Evolutionary conservation across 163 green algal species (phyloP), one percentile per base, ranked within the genome.

Genomic region (Scenedesmus sp.): DNA sequence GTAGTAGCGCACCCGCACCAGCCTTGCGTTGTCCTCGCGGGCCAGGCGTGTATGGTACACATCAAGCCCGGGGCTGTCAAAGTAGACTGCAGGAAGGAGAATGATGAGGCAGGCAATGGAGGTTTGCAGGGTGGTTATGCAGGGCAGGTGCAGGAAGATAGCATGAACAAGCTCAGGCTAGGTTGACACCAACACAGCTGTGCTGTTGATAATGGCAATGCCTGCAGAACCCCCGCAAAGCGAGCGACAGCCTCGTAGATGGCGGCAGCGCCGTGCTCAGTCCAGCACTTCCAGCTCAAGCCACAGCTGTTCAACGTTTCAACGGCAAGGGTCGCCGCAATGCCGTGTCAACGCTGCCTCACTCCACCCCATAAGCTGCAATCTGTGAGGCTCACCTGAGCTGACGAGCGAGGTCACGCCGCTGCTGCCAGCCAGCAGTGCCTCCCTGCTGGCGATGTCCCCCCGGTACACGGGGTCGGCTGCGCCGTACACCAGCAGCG

Each of bases 401-500:
- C 87, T 86, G 56, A 91, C 9, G 8, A 91, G 87, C 62, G 87
- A 91, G 1, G 87, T 91, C 13, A 59, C 87, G 6, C 74, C 74
- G 2, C 12, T 18, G 54, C 86, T 62, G 64, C 70, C 70, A 0
- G 67, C 52, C 20, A 26, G n/a, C 52, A 90, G 55, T 20, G 59
- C 55, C 6, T 57, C 88, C n/a, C 15, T 79, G 77, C 70, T 84
- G 77, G 59, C n/a, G 16, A 88, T 83, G 60, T 88, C 60, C 4
- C 79, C 88, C 7, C 20, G 12, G 60, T 70, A 67, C 74, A 91
- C 57, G 0, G 90, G 90, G 73, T 88, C 74, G 12, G 26, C 20
- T 12, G 60, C 84, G 70, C 94, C 89, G 74, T 97, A 97, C 26
- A 97, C 94, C 89, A 98, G 98, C 20, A 99, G 96, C 1, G 97